phyloP scores from a whole-genome alignment of 2,329 filamentous ascomycete species.

The Leptodontidium sp. region DNA sequence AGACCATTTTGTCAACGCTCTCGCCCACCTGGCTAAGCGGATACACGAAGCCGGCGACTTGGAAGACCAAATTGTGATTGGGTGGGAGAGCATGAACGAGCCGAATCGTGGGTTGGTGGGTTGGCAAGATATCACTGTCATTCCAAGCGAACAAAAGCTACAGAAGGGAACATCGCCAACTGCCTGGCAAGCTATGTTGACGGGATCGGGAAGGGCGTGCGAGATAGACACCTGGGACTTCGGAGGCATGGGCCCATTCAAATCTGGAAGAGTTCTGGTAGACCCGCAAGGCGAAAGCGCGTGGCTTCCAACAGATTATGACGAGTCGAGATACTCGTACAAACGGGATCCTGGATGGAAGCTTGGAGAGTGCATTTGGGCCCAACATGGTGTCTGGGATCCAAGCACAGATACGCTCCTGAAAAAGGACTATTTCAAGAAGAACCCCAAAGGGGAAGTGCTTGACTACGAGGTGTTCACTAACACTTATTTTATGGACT shows the following conservation, averaged over 20 bases:
- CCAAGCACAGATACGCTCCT: constrained; percentile 77
- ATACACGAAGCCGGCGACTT: constrained; percentile 92
- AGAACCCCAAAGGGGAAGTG: constrained; percentile 77
- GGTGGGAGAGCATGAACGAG: constrained; percentile 97
- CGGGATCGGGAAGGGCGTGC: constrained; percentile 87
- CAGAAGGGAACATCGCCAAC: constrained; percentile 95
- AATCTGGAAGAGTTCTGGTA: constrained; percentile 81
- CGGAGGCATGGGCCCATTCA: constrained; percentile 90
- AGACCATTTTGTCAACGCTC: constrained; percentile 82
- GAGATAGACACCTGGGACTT: constrained; percentile 95
- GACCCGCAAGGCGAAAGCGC: constrained; percentile 87
- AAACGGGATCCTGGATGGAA: constrained; percentile 88
- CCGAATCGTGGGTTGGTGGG: constrained; percentile 90
- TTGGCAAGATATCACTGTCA: constrained; percentile 78
- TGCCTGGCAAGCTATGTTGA: constrained; percentile 91
- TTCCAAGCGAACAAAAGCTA: constrained; percentile 87
- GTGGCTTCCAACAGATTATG: constrained; percentile 84
- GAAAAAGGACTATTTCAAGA: constrained; percentile 87
- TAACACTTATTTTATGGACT: constrained; percentile 89
- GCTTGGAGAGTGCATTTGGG: constrained; percentile 95
- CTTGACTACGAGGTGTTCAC: constrained; percentile 88
- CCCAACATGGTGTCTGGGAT: constrained; percentile 96
- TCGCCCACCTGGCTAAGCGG: constrained; percentile 79
- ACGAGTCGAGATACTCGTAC: constrained; percentile 90
- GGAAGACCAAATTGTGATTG: constrained; percentile 85